These are phyloP conservation scores for Periconia sp. DNA, from an alignment of 2,329 filamentous ascomycete species.

Conservation along the genomic window DNA sequence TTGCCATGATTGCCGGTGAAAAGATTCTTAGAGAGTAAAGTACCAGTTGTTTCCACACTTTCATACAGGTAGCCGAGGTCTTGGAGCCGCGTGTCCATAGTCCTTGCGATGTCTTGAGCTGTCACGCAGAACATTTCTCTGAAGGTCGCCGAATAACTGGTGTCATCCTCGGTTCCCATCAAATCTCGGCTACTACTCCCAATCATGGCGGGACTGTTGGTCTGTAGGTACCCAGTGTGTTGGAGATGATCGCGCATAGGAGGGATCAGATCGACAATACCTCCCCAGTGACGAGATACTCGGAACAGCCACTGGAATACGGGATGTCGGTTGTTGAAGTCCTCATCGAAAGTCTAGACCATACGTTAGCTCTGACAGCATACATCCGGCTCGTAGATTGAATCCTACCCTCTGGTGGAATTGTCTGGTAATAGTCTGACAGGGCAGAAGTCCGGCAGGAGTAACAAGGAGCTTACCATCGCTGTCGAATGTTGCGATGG, in stretches of 20 bases:
- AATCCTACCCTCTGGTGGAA: conserved; percentile 45
- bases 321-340: conserved; percentile 76
- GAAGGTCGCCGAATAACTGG: conserved; percentile 76
- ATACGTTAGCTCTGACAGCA: conserved; percentile 13
- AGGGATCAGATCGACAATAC: conserved; percentile 70
- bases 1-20: conserved; percentile 28
- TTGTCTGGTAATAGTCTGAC: conserved; percentile 76
- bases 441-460: conserved; percentile 72
- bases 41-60: conserved; percentile 72
- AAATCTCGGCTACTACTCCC: conserved; percentile 25
- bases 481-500: conserved; percentile 70
- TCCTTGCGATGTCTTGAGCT: conserved; percentile 73
- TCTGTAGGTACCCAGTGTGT: conserved; percentile 30
- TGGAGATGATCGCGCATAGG: conserved; percentile 79
- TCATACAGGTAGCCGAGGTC: conserved; percentile 75
- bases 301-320: conserved; percentile 89
- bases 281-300: conserved; percentile 77
- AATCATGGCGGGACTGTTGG: conserved; percentile 19
- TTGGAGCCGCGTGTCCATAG: conserved; percentile 67
- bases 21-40: conserved; percentile 67
- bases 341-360: conserved; percentile 66
- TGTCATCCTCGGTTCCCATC: conserved; percentile 56
- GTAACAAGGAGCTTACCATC: conserved; percentile 72
- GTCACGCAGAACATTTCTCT: conserved; percentile 84
- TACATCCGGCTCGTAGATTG: conserved; percentile 64